These are phyloP conservation scores for Peronospora belbahrii DNA, from an alignment of 352 stramenopile species.

Conservation along the genomic window DNA sequence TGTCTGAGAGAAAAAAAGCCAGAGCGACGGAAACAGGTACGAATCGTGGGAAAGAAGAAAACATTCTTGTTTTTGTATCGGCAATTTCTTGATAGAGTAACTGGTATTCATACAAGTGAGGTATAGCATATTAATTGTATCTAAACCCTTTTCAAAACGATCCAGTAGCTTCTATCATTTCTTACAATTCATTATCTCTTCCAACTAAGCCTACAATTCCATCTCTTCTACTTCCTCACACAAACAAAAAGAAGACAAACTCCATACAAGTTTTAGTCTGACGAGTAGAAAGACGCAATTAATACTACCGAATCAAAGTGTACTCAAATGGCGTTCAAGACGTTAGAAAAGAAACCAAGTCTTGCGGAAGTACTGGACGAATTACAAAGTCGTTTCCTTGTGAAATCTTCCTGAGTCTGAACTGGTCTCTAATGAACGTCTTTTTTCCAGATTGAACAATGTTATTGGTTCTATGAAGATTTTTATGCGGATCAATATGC, in stretches of 20 bases:
- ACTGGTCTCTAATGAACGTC: constrained; percentile 85
- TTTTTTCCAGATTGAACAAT: constrained; percentile 97
- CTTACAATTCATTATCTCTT: not conserved
- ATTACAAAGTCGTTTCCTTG: constrained; percentile 92
- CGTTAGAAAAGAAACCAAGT: constrained; percentile 40
- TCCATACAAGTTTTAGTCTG: too few species aligned
- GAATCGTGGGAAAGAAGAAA: too few species aligned
- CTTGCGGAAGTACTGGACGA: constrained; percentile 93
- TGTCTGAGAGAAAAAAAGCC: constrained; percentile 8
- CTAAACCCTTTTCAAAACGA: not conserved
- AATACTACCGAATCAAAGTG: too few species aligned
- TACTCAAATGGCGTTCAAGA: constrained; percentile 25
- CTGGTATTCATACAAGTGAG: not conserved
- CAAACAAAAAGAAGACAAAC: constrained; percentile 34
- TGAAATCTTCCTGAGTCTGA: constrained; percentile 91
- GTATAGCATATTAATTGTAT: not conserved
- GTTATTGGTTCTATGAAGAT: constrained; percentile 97
- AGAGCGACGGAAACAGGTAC: not conserved
- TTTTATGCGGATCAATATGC: constrained; percentile 89
- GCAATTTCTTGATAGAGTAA: not conserved
- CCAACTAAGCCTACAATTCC: too few species aligned
- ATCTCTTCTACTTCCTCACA: too few species aligned
- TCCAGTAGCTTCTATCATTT: not conserved
- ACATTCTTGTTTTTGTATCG: not conserved
- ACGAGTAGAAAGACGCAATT: too few species aligned